Percentiles rank a stretch among this genome's conserved stretches.
These are phyloP conservation scores for Groenewaldozyma auringiensis DNA, from an alignment of 1,139 yeast species.

Conservation along the genomic window DNA sequence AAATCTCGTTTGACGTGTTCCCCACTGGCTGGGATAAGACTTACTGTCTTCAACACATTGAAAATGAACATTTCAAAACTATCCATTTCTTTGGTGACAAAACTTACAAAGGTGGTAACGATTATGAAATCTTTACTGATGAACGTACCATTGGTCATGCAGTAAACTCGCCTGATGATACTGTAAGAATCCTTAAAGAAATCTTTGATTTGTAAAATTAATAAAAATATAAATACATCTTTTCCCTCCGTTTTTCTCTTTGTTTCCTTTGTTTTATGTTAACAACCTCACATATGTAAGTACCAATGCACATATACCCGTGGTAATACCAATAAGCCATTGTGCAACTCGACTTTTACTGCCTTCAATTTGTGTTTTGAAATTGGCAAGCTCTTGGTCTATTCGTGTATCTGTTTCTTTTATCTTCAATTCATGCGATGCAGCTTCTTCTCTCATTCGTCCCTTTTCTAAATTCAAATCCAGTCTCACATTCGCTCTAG, in stretches of 20 bases:
- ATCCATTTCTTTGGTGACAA: slow-evolving; percentile 99
- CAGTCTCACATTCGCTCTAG: slow-evolving; percentile 81
- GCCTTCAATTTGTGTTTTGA: slow-evolving; percentile 88
- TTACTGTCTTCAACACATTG: slow-evolving; percentile 90
- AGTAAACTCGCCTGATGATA: slow-evolving; percentile 81
- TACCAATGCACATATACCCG: slow-evolving; percentile 93
- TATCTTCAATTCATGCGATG: slow-evolving; percentile 85
- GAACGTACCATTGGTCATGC: slow-evolving; percentile 93
- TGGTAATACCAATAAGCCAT: slow-evolving; percentile 96
- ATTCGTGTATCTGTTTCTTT: slow-evolving; percentile 93
- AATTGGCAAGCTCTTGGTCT: slow-evolving; percentile 90
- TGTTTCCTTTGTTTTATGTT: slow-evolving; percentile 44
- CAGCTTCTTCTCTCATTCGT: slow-evolving; percentile 85
- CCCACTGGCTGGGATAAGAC: slow-evolving; percentile 99
- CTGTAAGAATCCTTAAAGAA: slow-evolving; percentile 77
- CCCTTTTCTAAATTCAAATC: slow-evolving; percentile 93
- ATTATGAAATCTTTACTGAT: slow-evolving; percentile 90
- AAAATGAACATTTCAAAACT: slow-evolving; percentile 68
- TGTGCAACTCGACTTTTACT: slow-evolving; percentile 96
- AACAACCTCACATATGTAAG: slow-evolving; percentile 83
- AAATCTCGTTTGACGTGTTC: slow-evolving; percentile 97
- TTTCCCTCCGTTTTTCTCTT: background rate
- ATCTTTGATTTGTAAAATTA: slow-evolving; percentile 37
- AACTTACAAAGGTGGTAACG: slow-evolving; percentile 96
- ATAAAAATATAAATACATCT: background rate